Evolutionary conservation across 345 rosid species (phyloP).

Genomic region (Corchorus olitorius): DNA sequence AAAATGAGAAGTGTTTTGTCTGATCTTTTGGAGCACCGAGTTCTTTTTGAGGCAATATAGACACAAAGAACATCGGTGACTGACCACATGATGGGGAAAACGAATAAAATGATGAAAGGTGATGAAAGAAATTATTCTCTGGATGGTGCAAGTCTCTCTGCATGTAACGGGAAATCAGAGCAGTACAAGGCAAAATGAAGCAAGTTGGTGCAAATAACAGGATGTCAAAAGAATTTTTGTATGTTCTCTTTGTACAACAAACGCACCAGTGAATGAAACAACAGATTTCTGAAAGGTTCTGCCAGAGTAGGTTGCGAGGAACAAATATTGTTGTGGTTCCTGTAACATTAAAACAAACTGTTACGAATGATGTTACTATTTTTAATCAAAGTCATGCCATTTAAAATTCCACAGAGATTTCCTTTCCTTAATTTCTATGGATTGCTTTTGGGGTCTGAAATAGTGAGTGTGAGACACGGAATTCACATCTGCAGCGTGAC

Average conservation of each 20-base stretch:
- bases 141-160: not conserved
- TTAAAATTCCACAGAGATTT: not conserved
- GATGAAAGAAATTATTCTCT: not conserved
- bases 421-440: not conserved
- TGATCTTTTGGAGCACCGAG: conserved; percentile 69
- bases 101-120: not conserved
- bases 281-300: not conserved
- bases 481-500: too few relatives aligned
- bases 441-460: not conserved
- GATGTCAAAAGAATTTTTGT: not conserved
- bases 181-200: not conserved
- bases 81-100: not conserved
- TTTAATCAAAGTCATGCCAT: not conserved
- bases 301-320: not conserved
- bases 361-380: not conserved
- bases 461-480: too few relatives aligned
- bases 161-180: not conserved
- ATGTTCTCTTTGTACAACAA: not conserved
- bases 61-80: not conserved
- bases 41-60: conserved; percentile 54
- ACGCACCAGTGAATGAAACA: not conserved
- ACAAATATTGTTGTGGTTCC: not conserved
- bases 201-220: not conserved
- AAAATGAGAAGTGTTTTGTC: conserved; percentile 77
- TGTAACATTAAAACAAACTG: not conserved